Percentiles rank a stretch among this genome's conserved stretches.
These are phyloP conservation scores for Apiotrichum brassicae DNA, from an alignment of 1,284 basidiomycete genomes.

Conservation along the genomic window DNA sequence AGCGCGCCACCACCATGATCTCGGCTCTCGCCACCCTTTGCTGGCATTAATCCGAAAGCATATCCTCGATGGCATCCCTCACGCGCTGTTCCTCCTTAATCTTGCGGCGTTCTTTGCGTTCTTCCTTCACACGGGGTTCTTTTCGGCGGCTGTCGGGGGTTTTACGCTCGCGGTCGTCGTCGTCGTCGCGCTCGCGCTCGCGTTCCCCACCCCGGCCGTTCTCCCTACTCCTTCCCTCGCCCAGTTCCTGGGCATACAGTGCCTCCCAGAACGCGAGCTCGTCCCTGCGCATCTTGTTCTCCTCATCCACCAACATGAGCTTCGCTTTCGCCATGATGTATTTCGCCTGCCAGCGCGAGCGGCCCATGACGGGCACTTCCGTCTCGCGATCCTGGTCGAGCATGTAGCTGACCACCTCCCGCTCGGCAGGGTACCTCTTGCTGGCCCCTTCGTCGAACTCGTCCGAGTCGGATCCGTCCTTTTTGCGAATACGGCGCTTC, in stretches of 20 bases:
- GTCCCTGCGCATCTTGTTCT: slow-evolving; percentile 36
- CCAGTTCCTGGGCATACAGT: background rate
- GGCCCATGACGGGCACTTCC: slow-evolving; percentile 28
- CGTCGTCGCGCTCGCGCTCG: background rate
- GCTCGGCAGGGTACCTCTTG: slow-evolving; percentile 16
- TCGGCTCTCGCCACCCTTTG: no score
- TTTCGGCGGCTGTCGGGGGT: no score
- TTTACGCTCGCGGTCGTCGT: background rate
- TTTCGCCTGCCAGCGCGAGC: slow-evolving; percentile 32
- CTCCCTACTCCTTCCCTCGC: background rate
- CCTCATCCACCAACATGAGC: slow-evolving; percentile 43
- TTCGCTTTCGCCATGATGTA: slow-evolving; percentile 44
- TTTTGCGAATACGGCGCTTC: slow-evolving; percentile 10
- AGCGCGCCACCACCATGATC: background rate
- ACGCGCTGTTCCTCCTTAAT: background rate
- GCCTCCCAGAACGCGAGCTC: slow-evolving; percentile 21
- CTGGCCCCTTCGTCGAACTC: slow-evolving; percentile 25
- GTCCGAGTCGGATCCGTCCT: slow-evolving; percentile 13
- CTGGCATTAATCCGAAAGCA: background rate
- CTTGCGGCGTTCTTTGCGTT: no score
- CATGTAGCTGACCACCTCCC: slow-evolving; percentile 15
- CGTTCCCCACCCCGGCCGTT: background rate
- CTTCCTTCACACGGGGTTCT: no score
- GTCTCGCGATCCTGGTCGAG: slow-evolving; percentile 15
- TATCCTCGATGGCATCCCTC: background rate